phyloP scores from a whole-genome alignment of 2,329 filamentous ascomycete genomes.

The Epichloe amarillans region DNA sequence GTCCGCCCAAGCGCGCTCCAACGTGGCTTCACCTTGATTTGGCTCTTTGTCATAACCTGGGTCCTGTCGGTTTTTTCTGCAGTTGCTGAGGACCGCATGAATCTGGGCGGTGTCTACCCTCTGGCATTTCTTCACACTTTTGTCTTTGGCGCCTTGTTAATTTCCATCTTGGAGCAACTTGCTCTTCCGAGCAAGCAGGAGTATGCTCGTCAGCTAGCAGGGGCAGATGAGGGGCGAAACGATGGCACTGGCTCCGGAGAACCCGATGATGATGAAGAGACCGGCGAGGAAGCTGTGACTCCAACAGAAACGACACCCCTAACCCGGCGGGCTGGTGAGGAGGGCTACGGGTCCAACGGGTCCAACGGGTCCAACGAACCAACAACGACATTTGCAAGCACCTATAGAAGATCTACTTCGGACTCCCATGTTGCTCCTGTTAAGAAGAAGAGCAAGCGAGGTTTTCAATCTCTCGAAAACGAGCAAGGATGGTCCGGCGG shows the following conservation, averaged over 20 bases:
- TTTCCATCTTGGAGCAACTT: slow-evolving; percentile 71
- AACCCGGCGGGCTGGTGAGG: slow-evolving; percentile 31
- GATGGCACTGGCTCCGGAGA: slow-evolving; percentile 17
- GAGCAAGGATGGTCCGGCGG: slow-evolving; percentile 80
- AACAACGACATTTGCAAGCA: slow-evolving; percentile 39
- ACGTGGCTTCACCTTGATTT: slow-evolving; percentile 66
- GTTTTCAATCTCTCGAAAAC: slow-evolving; percentile 39
- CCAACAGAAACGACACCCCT: slow-evolving; percentile 43
- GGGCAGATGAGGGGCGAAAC: slow-evolving; percentile 29
- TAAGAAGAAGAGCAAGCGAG: slow-evolving; percentile 10
- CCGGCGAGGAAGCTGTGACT: slow-evolving; percentile 14
- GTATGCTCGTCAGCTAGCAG: slow-evolving; percentile 48
- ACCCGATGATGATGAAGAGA: slow-evolving; percentile 2
- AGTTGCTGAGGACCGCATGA: slow-evolving; percentile 61
- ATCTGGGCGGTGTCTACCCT: slow-evolving; percentile 66
- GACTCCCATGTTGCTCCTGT: slow-evolving; percentile 13
- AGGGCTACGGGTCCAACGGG: slow-evolving; percentile 22
- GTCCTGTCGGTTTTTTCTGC: slow-evolving; percentile 56
- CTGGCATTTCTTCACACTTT: slow-evolving; percentile 68
- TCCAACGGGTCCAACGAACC: slow-evolving; percentile 23
- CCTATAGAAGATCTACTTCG: slow-evolving; percentile 36
- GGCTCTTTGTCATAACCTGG: slow-evolving; percentile 72
- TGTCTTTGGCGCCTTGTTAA: slow-evolving; percentile 58
- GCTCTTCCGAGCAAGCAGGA: slow-evolving; percentile 57
- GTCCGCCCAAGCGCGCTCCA: slow-evolving; percentile 78